Conservation (phyloP, 768 basidiomycete species). For the Boletellus ananiceps region DNA sequence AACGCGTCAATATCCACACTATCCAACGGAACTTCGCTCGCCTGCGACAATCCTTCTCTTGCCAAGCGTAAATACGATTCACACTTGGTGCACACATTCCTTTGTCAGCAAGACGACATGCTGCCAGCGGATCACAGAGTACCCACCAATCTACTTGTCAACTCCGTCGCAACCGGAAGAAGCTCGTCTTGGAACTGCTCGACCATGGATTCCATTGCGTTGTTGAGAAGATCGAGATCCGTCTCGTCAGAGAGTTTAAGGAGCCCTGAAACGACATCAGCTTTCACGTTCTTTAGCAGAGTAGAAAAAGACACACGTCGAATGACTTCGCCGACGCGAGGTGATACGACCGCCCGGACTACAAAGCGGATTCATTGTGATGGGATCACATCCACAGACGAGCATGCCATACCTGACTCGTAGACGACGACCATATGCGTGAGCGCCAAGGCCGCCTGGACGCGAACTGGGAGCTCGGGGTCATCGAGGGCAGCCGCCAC, state of each 20-base stretch:
- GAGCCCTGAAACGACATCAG: constrained; percentile 48
- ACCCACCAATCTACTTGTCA: constrained; percentile 72
- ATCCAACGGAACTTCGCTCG: constrained; percentile 45
- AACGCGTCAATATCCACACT: constrained; percentile 54
- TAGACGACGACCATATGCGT: constrained; percentile 68
- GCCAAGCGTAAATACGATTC: constrained; percentile 80
- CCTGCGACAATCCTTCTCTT: constrained; percentile 54
- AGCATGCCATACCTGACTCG: constrained; percentile 48
- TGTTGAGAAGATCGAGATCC: constrained; percentile 80
- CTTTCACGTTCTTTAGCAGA: neutral
- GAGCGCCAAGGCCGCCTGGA: constrained; percentile 77
- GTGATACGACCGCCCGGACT: constrained; percentile 68
- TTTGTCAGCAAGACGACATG: neutral
- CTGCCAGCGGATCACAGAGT: neutral
- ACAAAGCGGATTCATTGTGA: neutral
- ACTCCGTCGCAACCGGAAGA: constrained; percentile 77
- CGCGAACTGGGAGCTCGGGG: constrained; percentile 73
- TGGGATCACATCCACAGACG: neutral
- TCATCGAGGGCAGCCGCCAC: constrained; percentile 71
- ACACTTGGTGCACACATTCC: constrained; percentile 41
- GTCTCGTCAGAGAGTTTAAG: constrained; percentile 89
- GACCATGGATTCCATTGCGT: constrained; percentile 82
- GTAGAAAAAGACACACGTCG: constrained; percentile 48
- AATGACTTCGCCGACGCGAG: constrained; percentile 82
- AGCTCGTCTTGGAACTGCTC: constrained; percentile 81